A percentile compares a stretch with the other conserved stretches of the same genome.
These are phyloP conservation scores for Fusarium fujikuroi DNA, from an alignment of 2,329 filamentous ascomycete genomes.

Conservation along the genomic window DNA sequence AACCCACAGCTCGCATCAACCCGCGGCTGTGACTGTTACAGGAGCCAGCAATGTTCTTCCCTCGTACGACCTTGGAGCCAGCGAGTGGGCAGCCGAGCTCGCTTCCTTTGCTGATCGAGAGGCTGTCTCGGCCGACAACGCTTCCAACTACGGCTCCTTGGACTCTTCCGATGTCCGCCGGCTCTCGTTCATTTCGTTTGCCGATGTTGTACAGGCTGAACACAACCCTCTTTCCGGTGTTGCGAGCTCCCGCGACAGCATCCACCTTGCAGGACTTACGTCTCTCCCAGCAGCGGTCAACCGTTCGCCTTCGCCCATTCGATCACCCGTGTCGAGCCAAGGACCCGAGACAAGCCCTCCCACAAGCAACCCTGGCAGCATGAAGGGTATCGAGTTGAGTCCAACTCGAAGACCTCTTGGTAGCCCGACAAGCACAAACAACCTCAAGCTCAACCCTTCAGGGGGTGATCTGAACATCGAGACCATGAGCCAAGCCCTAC, in stretches of 20 bases:
- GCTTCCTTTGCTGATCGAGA: constrained; percentile 62
- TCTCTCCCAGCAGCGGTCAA: constrained; percentile 65
- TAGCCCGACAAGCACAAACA: constrained; percentile 69
- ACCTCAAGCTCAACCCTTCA: constrained; percentile 53
- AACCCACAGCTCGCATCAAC: constrained; percentile 85
- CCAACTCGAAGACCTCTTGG: constrained; percentile 68
- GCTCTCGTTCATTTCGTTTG: constrained; percentile 95
- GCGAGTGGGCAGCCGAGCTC: constrained; percentile 68
- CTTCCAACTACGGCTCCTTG: constrained; percentile 80
- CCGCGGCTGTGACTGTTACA: constrained; percentile 75
- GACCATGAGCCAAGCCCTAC: constrained; percentile 90
- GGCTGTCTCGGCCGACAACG: constrained; percentile 64
- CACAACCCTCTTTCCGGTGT: constrained; percentile 68
- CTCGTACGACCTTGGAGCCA: constrained; percentile 56
- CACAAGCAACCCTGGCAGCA: constrained; percentile 78
- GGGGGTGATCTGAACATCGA: constrained; percentile 83
- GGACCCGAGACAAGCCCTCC: constrained; percentile 76
- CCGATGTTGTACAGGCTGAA: constrained; percentile 90
- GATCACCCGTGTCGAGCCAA: constrained; percentile 81
- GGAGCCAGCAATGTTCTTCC: constrained; percentile 52
- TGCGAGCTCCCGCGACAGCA: constrained; percentile 71
- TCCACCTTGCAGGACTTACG: constrained; percentile 75
- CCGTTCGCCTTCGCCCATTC: constrained; percentile 82
- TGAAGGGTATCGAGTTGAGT: constrained; percentile 79
- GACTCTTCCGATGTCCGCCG: constrained; percentile 82